Evolutionary conservation across 768 basidiomycete species (phyloP), one percentile per base, ranked within the genome.

Genomic region (Leccinellum luteum): DNA sequence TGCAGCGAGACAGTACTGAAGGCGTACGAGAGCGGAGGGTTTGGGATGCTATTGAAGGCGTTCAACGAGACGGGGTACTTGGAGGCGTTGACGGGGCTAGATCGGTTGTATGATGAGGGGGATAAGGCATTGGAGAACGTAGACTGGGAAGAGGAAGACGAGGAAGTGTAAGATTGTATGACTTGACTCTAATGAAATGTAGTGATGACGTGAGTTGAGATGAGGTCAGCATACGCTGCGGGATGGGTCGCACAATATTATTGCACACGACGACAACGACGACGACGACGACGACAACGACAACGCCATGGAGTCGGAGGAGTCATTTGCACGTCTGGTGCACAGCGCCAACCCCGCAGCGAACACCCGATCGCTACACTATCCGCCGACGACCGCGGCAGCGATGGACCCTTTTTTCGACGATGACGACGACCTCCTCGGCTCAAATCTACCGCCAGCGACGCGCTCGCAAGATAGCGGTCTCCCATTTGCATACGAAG

Each of bases 21-120:
- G n/a, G 89, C 86, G 12, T 99, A 98, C 70, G 85, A 89, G 62
- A 75, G 74, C n/a, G 76, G 86, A 28, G 94, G 94, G 0, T 93
- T 93, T 64, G 78, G 78, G 15, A 87, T 95, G 85, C 71, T 98
- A 15, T 68, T 89, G 19, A 75, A 82, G 58, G 94, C 89, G 4
- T 95, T 93, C 71, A 92, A 94, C 62, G 92, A 97, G 61, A 74
- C 77, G 6, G 83, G 85, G 51, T 91, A 85, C 65, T 74, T 95
- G 30, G 89, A 91, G 70, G 69, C 74, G 56, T 65, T 94, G 59
- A 93, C 91, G 0, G 93, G 93, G 4, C 71, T 95, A 58, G 89
- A 93, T 71, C 79, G 83, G 70, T 72, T 95, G 65, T 85, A 89
- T 64, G 78, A 79, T 19, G 91, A 93, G 64, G 86, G 87, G 2